Conservation (phyloP, 352 stramenopile genomes). For the Globisporangium nagaii region DNA sequence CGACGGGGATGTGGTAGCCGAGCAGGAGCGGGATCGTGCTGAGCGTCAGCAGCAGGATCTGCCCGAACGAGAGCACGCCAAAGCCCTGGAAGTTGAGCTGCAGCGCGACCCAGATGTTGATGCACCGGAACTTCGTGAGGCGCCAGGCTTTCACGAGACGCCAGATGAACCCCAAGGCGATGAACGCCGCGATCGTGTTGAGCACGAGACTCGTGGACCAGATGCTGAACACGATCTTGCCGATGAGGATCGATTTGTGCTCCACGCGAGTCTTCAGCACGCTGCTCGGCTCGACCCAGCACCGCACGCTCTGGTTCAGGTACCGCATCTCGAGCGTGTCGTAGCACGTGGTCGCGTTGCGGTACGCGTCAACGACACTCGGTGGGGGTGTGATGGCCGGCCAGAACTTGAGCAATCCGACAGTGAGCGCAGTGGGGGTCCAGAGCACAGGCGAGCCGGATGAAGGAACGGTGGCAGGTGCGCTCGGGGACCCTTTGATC, state of each 20-base stretch:
- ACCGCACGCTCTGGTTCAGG: slow-evolving; percentile 28
- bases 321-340: slow-evolving; percentile 28
- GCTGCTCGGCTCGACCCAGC: slow-evolving; percentile 29
- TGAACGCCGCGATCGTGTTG: slow-evolving; percentile 22
- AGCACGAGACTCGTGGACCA: slow-evolving; percentile 37
- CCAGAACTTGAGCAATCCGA: slow-evolving; percentile 18
- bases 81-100: slow-evolving; percentile 34
- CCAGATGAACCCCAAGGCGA: slow-evolving; percentile 18
- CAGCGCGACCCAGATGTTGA: slow-evolving; percentile 25
- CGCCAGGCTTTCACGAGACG: slow-evolving; percentile 17
- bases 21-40: slow-evolving; percentile 22
- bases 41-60: slow-evolving; percentile 25
- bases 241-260: slow-evolving; percentile 19
- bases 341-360: slow-evolving; percentile 25
- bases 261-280: slow-evolving; percentile 13
- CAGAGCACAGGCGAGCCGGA: slow-evolving; percentile 26
- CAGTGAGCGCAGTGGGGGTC: slow-evolving; percentile 17
- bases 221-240: slow-evolving; percentile 29
- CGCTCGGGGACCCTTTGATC: slow-evolving; percentile 16
- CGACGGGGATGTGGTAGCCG: slow-evolving; percentile 22
- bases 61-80: slow-evolving; percentile 20
- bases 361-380: slow-evolving; percentile 28
- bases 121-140: slow-evolving; percentile 16
- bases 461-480: background rate
- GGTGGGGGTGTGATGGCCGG: slow-evolving; percentile 25